Evolutionary conservation across 2,329 filamentous ascomycete genomes (phyloP), one percentile per base, ranked within the genome.

Genomic region (Verticillium dahliae): DNA sequence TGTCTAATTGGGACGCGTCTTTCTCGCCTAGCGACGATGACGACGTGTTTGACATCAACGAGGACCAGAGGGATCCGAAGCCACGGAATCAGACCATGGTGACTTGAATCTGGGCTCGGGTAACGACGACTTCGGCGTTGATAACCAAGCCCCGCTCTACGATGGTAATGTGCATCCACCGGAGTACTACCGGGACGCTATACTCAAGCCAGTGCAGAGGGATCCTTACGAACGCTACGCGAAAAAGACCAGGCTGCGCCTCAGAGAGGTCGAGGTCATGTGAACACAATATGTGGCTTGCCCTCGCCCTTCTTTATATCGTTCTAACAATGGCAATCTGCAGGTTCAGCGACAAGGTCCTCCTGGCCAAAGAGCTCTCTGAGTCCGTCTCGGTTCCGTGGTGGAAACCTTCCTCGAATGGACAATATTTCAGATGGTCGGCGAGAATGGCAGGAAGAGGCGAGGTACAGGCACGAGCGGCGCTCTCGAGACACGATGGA

Each of bases 401-500:
- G 35, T 37, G 35, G 35, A 37, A 37, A 62, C 58, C n/a, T 69
- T 66, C 45, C 67, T 68, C 45, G 60, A 67, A 13, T 68, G 61
- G 65, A 58, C 34, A 4, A 41, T 68, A 18, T 63, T 57, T 61
- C 39, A 68, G 62, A 67, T 61, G 37, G 45, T 59, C 27, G 61
- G 61, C 18, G 61, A 63, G 50, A 56, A 65, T 57, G 62, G 61
- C 15, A 61, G 59, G 38, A 66, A 62, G 50, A 65, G 65, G 62
- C 33, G 45, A 13, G 61, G 59, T 57, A 62, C 61, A 18, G 62
- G 57, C 22, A 67, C 66, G 61, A 62, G 58, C 7, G 69, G 64
- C 60, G 69, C 66, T 3, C 63, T 73, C 7, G 62, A 63, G 52
- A 71, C 62, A 65, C 67, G 67, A 54, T 72, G 60, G 67, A 72